Base-by-base conservation (phyloP, 73 alveolate species). In the Paramecium biaurelia region DNA sequence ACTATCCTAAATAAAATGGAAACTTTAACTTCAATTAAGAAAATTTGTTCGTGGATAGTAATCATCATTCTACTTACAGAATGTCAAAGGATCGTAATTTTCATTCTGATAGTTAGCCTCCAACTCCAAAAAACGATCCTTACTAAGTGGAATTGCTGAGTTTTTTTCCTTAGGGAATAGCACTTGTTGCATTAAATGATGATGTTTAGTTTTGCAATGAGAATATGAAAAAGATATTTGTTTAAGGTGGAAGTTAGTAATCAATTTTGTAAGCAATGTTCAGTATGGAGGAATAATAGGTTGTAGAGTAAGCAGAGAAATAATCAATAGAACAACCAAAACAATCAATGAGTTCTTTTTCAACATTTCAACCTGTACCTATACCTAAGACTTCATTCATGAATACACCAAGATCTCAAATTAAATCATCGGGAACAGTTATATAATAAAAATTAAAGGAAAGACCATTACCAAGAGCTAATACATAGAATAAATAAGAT, bases 161-260 rank as follows among this genome's bases (percentile, higher is more conserved):
- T 35, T 21, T 74, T 21, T 74, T 74, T 20, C 87, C 87, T 35
- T 20, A 74, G n/a, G 87, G 87, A 14, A 74, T 74, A 8, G 87
- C 87, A 21, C 58, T 74, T 21, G 32, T 32, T 74, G 32, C 30
- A 35, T 14, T 74, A 26, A 32, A 67, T 34, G 58, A 74, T 74
- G 37, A 74, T 12, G 24, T 74, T 11, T 18, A 74, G 47, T 74
- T 32, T 38, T 32, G 59, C 32, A 74, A 74, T 74, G 32, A 32
- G 28, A 74, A 74, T 38, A 74, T 74, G 63, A 30, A 74, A 32
- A 74, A 74, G 59, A 21, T 74, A 5, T 74, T 53, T 53, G 68
- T 53, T 7, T 74, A 74, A 38, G 87, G 15, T 2, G 35, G 35
- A 32, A 35, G 8, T 35, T 5, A 21, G 10, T 20, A 74, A 74